A percentile compares a stretch with the other conserved stretches of the same genome.
Conservation (phyloP, 83 land plant genomes). For the Larix sibirica region DNA sequence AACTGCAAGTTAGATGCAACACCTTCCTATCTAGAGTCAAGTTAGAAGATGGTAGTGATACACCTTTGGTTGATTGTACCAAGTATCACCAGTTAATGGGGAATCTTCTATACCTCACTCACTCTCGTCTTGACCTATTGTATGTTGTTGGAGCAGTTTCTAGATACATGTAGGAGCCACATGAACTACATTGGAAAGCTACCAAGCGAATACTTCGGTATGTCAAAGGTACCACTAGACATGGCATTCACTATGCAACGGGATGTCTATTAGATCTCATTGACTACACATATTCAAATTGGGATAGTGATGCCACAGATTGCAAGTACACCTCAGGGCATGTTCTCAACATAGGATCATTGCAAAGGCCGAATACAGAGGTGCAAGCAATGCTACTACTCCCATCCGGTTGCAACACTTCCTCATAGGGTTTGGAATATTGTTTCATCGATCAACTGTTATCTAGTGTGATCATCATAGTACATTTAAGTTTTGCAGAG, state of each 20-base stretch:
- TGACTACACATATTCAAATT: neutral
- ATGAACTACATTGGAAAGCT: neutral
- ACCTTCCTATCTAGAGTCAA: neutral
- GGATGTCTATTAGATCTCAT: neutral
- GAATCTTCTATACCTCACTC: neutral
- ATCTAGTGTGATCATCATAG: neutral
- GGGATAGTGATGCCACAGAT: neutral
- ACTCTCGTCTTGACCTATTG: neutral
- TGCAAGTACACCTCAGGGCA: neutral
- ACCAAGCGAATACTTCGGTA: neutral
- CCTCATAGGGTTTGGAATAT: too few relatives aligned
- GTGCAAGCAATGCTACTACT: too few relatives aligned
- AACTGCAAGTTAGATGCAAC: neutral
- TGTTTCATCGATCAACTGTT: neutral
- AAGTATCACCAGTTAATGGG: neutral
- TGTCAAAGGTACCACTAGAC: too few relatives aligned
- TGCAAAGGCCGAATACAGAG: neutral
- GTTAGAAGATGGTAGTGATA: neutral
- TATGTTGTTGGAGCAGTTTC: neutral
- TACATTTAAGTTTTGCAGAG: too few relatives aligned
- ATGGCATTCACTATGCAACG: neutral
- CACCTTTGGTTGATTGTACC: neutral
- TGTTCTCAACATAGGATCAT: neutral
- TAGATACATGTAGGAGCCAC: neutral
- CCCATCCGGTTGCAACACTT: too few relatives aligned